phyloP scores from a whole-genome alignment of 495 filamentous ascomycete genomes.

The Daldinia caldariorum region DNA sequence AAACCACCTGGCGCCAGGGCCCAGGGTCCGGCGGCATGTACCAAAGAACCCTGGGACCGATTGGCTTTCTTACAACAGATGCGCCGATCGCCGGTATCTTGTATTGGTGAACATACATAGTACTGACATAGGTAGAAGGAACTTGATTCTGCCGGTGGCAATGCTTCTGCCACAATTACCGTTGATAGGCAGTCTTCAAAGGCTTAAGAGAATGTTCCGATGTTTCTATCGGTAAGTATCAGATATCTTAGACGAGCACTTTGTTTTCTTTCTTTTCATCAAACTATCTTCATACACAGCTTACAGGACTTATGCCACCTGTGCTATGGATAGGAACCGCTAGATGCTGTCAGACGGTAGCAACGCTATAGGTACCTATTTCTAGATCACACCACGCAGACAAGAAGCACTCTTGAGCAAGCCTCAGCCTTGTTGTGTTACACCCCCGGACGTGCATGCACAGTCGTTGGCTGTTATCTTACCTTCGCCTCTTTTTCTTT shows the following conservation, averaged over 20 bases:
- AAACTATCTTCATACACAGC: not conserved
- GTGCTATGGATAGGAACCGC: conserved; percentile 33
- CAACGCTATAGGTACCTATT: conserved; percentile 32
- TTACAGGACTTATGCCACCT: conserved; percentile 12
- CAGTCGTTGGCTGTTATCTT: conserved; percentile 41
- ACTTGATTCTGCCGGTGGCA: conserved; percentile 37
- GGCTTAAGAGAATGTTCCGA: not conserved
- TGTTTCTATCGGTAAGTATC: not conserved
- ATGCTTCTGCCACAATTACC: conserved; percentile 20
- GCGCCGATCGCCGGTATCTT: conserved; percentile 30
- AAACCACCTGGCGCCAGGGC: conserved; percentile 12
- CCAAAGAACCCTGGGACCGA: conserved; percentile 21
- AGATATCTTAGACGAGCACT: not conserved
- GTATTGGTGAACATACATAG: conserved; percentile 14
- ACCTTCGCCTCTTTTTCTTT: conserved; percentile 28
- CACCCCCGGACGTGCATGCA: conserved; percentile 40
- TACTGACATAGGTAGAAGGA: conserved; percentile 12
- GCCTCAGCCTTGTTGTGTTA: conserved; percentile 44
- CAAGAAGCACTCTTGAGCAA: conserved; percentile 30
- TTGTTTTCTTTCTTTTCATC: not conserved
- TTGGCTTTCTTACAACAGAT: conserved; percentile 21
- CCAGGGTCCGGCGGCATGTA: conserved; percentile 22
- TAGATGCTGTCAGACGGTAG: conserved; percentile 36
- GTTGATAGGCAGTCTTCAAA: not conserved
- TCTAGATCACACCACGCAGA: conserved; percentile 37